These are phyloP conservation scores for Arctium minus DNA, from an alignment of 129 eudicot genomes.

Conservation along the genomic window DNA sequence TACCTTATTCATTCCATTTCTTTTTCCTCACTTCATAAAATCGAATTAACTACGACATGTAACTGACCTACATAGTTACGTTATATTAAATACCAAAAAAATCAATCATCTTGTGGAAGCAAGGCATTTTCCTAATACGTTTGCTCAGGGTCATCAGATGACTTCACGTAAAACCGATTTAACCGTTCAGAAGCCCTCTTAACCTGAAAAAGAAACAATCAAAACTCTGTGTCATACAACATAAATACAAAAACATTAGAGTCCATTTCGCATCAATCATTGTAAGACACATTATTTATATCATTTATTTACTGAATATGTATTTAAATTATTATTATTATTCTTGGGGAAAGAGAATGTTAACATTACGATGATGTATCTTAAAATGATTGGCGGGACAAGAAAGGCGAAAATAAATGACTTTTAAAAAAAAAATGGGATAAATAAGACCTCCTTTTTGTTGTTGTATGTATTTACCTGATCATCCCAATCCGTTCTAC, in stretches of 20 bases:
- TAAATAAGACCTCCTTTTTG: not conserved
- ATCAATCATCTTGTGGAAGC: not conserved
- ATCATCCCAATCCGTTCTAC: conserved; percentile 61
- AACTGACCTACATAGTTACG: not conserved
- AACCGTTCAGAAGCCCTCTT: conserved; percentile 46
- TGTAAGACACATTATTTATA: not conserved
- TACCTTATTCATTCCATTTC: not conserved
- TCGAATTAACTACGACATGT: too few species aligned
- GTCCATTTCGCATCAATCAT: not conserved
- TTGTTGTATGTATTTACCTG: conserved; percentile 36
- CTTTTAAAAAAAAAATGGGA: not conserved
- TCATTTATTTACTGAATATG: not conserved
- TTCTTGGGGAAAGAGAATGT: not conserved
- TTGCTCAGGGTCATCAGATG: conserved; percentile 21
- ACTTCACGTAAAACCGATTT: conserved; percentile 33
- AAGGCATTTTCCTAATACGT: not conserved
- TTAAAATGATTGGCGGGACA: not conserved
- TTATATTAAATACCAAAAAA: not conserved
- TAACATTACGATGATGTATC: not conserved
- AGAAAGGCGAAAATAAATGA: too few species aligned
- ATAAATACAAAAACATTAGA: not conserved
- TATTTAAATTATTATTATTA: not conserved
- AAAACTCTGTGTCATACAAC: not conserved
- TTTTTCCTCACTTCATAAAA: not conserved
- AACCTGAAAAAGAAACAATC: conserved; percentile 23